Percentiles rank a stretch among this genome's conserved stretches.
These are phyloP conservation scores for Bruguiera sexangula DNA, from an alignment of 345 rosid genomes.

Conservation along the genomic window DNA sequence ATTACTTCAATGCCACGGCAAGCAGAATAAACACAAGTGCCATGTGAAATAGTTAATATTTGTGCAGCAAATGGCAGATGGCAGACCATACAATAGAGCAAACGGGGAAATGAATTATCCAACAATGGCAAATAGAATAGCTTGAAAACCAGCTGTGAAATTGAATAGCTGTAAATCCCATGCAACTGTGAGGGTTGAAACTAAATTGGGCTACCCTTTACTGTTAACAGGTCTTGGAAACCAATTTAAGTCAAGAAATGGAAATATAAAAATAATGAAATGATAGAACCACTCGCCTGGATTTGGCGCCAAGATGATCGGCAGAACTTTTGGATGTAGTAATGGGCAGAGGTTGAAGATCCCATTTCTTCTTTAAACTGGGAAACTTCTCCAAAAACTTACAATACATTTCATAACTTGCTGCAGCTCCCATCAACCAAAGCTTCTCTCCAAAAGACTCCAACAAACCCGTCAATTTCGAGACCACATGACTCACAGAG, in stretches of 20 bases:
- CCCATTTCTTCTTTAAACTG: slow-evolving; percentile 52
- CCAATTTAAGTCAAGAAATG: neutral
- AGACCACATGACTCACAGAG: slow-evolving; percentile 32
- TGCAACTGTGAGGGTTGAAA: too few species aligned
- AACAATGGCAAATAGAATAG: too few species aligned
- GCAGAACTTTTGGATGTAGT: slow-evolving; percentile 38
- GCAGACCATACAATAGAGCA: too few species aligned
- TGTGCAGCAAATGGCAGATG: too few species aligned
- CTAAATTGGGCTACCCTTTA: too few species aligned
- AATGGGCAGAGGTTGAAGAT: slow-evolving; percentile 56
- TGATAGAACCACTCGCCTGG: slow-evolving; percentile 37
- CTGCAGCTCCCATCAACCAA: slow-evolving; percentile 53
- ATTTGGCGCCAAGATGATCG: slow-evolving; percentile 41
- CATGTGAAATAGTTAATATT: too few species aligned
- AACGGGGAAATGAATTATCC: too few species aligned
- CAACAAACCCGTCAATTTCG: slow-evolving; percentile 41
- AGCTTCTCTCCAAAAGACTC: slow-evolving; percentile 35
- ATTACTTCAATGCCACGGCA: too few species aligned
- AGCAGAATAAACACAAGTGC: too few species aligned
- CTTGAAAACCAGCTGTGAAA: too few species aligned
- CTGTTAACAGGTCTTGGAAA: too few species aligned
- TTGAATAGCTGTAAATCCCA: too few species aligned
- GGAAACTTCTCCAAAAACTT: slow-evolving; percentile 49
- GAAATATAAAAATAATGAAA: neutral
- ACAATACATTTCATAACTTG: slow-evolving; percentile 45